phyloP scores from a whole-genome alignment of 768 basidiomycete species.

The Mycena filopes region DNA sequence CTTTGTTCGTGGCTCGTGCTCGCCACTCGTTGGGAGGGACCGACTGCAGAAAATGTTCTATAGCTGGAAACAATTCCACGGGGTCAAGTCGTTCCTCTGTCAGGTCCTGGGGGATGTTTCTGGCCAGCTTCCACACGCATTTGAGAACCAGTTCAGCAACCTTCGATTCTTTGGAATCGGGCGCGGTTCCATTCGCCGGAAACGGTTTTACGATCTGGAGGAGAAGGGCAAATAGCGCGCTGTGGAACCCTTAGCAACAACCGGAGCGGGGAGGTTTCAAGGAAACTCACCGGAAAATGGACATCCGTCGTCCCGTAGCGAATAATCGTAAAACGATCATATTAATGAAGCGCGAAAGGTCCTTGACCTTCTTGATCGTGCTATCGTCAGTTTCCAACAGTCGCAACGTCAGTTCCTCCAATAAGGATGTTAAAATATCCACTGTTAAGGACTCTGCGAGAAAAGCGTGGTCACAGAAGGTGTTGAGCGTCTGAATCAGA shows the following conservation, averaged over 20 bases:
- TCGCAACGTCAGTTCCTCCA: conserved; percentile 91
- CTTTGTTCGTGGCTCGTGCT: conserved; percentile 86
- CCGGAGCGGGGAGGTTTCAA: conserved; percentile 15
- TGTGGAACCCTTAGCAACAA: conserved; percentile 40
- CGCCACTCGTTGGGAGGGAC: conserved; percentile 98
- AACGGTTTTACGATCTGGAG: conserved; percentile 88
- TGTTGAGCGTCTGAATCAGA: conserved; percentile 94
- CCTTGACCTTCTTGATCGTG: conserved; percentile 84
- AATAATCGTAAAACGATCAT: conserved; percentile 97
- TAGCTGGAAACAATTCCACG: conserved; percentile 88
- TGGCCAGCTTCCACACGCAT: conserved; percentile 97
- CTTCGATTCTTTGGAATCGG: conserved; percentile 84
- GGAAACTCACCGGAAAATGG: conserved; percentile 83
- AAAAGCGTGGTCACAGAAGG: conserved; percentile 90
- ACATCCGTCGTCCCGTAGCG: conserved; percentile 89
- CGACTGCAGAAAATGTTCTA: conserved; percentile 93
- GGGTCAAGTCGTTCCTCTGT: conserved; percentile 83
- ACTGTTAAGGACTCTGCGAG: conserved; percentile 90
- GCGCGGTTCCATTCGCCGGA: conserved; percentile 73
- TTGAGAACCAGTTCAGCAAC: conserved; percentile 94
- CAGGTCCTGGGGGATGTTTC: conserved; percentile 93
- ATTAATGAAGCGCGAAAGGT: conserved; percentile 96
- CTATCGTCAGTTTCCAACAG: conserved; percentile 95
- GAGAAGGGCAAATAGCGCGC: conserved; percentile 84
- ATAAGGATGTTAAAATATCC: conserved; percentile 83